phyloP scores from a whole-genome alignment of 352 stramenopile species.

The Globisporangium recalcitrans region DNA sequence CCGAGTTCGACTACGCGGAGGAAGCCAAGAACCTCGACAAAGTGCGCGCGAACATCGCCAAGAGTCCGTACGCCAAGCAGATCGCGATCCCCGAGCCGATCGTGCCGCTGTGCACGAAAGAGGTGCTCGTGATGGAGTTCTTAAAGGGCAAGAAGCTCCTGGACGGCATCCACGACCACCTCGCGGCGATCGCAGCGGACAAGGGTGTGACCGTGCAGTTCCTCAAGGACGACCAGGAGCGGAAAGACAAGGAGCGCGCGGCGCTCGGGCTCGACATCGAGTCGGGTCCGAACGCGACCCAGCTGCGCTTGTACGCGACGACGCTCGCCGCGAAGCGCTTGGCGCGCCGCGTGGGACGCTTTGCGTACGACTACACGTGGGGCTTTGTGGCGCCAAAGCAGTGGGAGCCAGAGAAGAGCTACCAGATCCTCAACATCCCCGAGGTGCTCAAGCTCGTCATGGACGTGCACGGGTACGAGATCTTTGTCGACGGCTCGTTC shows the following conservation, averaged over 20 bases:
- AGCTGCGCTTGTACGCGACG: slow-evolving; percentile 49
- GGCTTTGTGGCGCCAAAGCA: slow-evolving; percentile 61
- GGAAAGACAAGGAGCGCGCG: slow-evolving; percentile 60
- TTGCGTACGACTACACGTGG: slow-evolving; percentile 84
- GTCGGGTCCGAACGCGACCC: slow-evolving; percentile 49
- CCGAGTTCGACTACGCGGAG: slow-evolving; percentile 95
- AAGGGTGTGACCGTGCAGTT: slow-evolving; percentile 83
- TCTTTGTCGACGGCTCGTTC: slow-evolving; percentile 90
- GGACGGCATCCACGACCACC: slow-evolving; percentile 88
- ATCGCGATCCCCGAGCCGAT: slow-evolving; percentile 85
- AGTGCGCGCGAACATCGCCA: slow-evolving; percentile 87
- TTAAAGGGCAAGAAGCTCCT: slow-evolving; percentile 83
- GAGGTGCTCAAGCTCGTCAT: slow-evolving; percentile 83
- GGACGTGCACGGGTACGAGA: slow-evolving; percentile 90
- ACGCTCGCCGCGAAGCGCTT: slow-evolving; percentile 40
- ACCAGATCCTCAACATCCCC: slow-evolving; percentile 73
- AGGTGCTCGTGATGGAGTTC: slow-evolving; percentile 96
- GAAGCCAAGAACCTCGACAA: slow-evolving; percentile 89
- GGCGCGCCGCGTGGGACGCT: slow-evolving; percentile 29
- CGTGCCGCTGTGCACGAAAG: slow-evolving; percentile 89
- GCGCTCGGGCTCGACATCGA: slow-evolving; percentile 67
- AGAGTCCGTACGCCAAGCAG: slow-evolving; percentile 57
- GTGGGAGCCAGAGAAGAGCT: slow-evolving; percentile 35
- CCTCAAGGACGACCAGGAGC: slow-evolving; percentile 73
- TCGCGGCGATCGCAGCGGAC: slow-evolving; percentile 82